Base-by-base conservation (phyloP, 2,329 filamentous ascomycete species). In the Domatiomyces globalis region DNA sequence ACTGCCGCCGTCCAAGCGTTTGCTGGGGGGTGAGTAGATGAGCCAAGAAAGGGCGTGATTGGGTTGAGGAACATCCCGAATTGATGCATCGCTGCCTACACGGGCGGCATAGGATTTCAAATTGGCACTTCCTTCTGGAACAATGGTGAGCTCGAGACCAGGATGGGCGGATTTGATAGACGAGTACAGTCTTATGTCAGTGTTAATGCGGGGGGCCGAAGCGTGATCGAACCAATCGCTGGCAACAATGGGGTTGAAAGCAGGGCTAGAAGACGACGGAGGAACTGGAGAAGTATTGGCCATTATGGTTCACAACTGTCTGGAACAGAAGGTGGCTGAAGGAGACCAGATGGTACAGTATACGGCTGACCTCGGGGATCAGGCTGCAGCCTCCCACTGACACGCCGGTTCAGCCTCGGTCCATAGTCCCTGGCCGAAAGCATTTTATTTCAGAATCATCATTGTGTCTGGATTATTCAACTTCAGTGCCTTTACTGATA, bases 51-150 rank as follows among this genome's bases (percentile, higher is more conserved):
- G 43, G 10, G n/a, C 20, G 33, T 20, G 17, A 17, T 33, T 18
- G 12, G 15, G 45, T 19, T 42, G 18, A 19, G 17, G 8, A 17
- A 48, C 39, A 17, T 49, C 15, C 19, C 53, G 50, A 19, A 56
- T 49, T 7, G 46, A 39, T 25, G 70, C 71, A 56, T 64, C 63
- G 15, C 12, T 15, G 8, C 71, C 71, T 4, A 70, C 65, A 15
- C 15, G 33, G 0, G 62, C 63, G 5, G 70, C 69, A 51, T 72
- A 73, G 42, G 66, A 60, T 20, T 68, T 64, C 10, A 73, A 60
- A 22, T 66, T 65, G 50, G 63, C 59, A 51, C 69, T 71, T 51
- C 18, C 42, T 1, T 56, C 57, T 2, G 70, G 69, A 8, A 70
- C 60, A n/a, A 61, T 59, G 2, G 58, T 62, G 17, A 61, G 49